A percentile compares a stretch with the other conserved stretches of the same genome.
Conservation (phyloP, 2,329 filamentous ascomycete species). For the Verticillium isaacii region DNA sequence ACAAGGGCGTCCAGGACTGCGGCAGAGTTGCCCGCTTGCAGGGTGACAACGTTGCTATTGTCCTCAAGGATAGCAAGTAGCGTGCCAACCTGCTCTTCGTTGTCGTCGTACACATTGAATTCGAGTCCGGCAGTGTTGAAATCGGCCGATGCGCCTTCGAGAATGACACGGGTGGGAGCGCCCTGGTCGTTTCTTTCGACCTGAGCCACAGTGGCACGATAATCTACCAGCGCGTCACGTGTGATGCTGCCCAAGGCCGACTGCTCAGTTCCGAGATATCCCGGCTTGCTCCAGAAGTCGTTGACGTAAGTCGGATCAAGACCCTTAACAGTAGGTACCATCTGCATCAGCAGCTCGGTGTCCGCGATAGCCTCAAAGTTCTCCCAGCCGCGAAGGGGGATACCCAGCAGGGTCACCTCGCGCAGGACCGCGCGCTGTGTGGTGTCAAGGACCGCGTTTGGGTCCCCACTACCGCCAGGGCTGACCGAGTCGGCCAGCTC, state of each 20-base stretch:
- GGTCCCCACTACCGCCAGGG: constrained; percentile 9
- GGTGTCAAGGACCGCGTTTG: neutral
- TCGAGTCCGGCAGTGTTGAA: constrained; percentile 3
- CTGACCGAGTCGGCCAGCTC: constrained; percentile 6
- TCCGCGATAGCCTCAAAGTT: constrained; percentile 5
- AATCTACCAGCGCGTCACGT: neutral
- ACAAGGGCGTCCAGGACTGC: neutral
- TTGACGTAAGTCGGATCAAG: constrained; percentile 10
- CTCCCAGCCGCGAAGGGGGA: constrained; percentile 8
- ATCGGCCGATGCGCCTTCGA: neutral
- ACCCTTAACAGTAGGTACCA: neutral
- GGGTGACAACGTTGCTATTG: neutral
- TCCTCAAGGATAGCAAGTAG: neutral
- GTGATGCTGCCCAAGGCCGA: constrained; percentile 8
- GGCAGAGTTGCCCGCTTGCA: neutral
- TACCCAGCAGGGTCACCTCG: constrained; percentile 7
- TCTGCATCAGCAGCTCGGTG: neutral
- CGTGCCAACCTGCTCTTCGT: neutral
- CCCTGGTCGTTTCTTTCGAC: neutral
- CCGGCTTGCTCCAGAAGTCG: constrained; percentile 14
- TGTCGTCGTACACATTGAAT: neutral
- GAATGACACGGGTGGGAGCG: neutral
- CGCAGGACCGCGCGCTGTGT: constrained; percentile 1
- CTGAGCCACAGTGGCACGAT: neutral
- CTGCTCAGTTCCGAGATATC: constrained; percentile 11